These are phyloP conservation scores for Nitzschia sp. DNA, from an alignment of 108 stramenopile species.

Conservation along the genomic window DNA sequence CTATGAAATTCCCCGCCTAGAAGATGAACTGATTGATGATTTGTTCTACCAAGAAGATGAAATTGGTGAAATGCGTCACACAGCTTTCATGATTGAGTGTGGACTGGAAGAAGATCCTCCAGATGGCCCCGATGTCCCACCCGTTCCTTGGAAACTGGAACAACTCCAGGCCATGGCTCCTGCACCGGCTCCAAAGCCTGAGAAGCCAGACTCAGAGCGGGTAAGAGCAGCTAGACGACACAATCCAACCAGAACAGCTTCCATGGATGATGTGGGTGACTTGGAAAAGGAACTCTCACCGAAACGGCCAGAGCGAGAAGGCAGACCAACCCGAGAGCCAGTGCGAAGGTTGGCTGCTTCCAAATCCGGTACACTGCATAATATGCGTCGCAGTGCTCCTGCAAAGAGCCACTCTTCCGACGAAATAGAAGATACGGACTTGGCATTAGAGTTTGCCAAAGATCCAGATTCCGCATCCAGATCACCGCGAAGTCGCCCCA, in stretches of 20 bases:
- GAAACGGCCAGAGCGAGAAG: neutral
- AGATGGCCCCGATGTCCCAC: slow-evolving; percentile 41
- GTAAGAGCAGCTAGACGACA: neutral
- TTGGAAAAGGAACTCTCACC: slow-evolving; percentile 6
- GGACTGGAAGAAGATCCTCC: slow-evolving; percentile 44
- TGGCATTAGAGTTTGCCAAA: neutral
- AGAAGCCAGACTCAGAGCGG: neutral
- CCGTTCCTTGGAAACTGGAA: slow-evolving; percentile 32
- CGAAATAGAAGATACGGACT: slow-evolving; percentile 1
- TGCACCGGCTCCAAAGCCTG: neutral
- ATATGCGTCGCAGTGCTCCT: slow-evolving; percentile 4
- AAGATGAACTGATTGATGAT: slow-evolving; percentile 41
- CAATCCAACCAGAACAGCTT: slow-evolving; percentile 10
- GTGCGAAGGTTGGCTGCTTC: slow-evolving; percentile 10
- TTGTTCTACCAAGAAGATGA: slow-evolving; percentile 48
- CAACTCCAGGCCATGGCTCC: neutral
- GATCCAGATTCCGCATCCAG: neutral
- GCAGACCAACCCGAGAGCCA: neutral
- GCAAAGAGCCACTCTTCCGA: slow-evolving; percentile 5
- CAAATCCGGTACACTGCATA: slow-evolving; percentile 22
- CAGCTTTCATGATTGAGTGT: slow-evolving; percentile 46
- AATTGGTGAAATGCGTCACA: slow-evolving; percentile 44
- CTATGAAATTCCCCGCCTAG: slow-evolving; percentile 24
- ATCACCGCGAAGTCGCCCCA: neutral
- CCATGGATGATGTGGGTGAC: slow-evolving; percentile 23